Conservation (phyloP, 139 green algal species). For the Desmodesmus armatus region DNA sequence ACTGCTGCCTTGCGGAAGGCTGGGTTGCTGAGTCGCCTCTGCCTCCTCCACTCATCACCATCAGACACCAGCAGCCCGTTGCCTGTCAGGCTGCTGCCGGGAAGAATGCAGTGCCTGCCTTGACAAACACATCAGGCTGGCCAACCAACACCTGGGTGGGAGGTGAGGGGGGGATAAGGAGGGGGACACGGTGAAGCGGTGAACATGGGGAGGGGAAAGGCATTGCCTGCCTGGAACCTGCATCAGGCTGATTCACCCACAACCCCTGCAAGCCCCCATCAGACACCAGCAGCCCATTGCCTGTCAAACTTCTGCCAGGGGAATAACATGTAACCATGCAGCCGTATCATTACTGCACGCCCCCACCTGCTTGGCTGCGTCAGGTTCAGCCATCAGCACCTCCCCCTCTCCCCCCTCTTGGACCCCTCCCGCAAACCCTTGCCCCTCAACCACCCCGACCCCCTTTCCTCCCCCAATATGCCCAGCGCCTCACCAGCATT, state of each 20-base stretch:
- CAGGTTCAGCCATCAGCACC: slow-evolving; percentile 75
- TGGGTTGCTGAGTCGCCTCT: slow-evolving; percentile 87
- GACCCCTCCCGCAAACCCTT: slow-evolving; percentile 77
- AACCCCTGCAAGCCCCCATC: slow-evolving; percentile 86
- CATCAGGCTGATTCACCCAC: too few species aligned
- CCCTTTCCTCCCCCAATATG: too few species aligned
- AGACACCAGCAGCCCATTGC: slow-evolving; percentile 85
- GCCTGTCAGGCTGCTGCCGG: slow-evolving; percentile 82
- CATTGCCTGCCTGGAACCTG: slow-evolving; percentile 6
- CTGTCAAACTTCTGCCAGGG: slow-evolving; percentile 80
- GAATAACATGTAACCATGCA: too few species aligned
- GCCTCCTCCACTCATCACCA: slow-evolving; percentile 81
- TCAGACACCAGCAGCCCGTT: slow-evolving; percentile 89
- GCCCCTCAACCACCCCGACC: too few species aligned
- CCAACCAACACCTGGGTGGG: slow-evolving; percentile 42
- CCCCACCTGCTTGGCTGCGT: slow-evolving; percentile 50
- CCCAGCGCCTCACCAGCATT: too few species aligned
- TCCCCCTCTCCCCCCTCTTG: slow-evolving; percentile 83
- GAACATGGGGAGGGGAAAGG: neutral
- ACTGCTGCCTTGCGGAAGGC: slow-evolving; percentile 85
- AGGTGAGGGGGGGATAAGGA: slow-evolving; percentile 8
- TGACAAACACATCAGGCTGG: slow-evolving; percentile 44
- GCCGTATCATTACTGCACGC: too few species aligned
- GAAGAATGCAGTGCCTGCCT: slow-evolving; percentile 92
- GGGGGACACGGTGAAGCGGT: neutral